Conservation (phyloP, 1,284 basidiomycete genomes). For the Rhodotorula sp. region DNA sequence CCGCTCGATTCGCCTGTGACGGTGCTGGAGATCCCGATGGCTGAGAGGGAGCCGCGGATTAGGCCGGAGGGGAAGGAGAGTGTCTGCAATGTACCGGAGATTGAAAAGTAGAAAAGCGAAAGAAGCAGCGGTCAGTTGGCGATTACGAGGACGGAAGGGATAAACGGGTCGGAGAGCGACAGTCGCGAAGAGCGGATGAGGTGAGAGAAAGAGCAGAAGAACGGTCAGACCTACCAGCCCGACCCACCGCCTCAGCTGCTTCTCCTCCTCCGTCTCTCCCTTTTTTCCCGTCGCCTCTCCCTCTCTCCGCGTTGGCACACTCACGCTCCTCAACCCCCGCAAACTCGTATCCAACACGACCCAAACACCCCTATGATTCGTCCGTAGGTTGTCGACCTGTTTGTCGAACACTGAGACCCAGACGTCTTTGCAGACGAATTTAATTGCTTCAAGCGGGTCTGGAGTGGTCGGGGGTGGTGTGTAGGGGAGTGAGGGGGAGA, state of each 20-base stretch:
- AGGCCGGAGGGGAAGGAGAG: slow-evolving; percentile 39
- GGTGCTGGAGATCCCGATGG: slow-evolving; percentile 31
- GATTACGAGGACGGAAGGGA: background rate
- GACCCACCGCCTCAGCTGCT: background rate
- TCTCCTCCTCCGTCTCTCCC: slow-evolving; percentile 13
- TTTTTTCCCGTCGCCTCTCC: background rate
- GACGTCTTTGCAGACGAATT: slow-evolving; percentile 46
- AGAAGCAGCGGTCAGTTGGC: no score
- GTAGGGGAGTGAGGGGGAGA: background rate
- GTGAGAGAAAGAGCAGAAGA: slow-evolving; percentile 2
- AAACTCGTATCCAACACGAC: slow-evolving; percentile 41
- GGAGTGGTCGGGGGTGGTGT: background rate
- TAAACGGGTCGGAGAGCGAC: background rate
- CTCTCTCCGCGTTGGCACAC: background rate
- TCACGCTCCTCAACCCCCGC: slow-evolving; percentile 24
- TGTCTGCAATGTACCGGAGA: background rate
- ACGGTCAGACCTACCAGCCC: background rate
- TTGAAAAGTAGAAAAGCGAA: no score
- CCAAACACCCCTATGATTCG: slow-evolving; percentile 45
- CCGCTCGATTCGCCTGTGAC: slow-evolving; percentile 36
- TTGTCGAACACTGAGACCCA: slow-evolving; percentile 44
- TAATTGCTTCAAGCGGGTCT: slow-evolving; percentile 43
- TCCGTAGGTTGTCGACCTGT: slow-evolving; percentile 46
- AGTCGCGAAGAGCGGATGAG: background rate
- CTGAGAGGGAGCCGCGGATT: slow-evolving; percentile 41